Evolutionary conservation across 306 rosid genomes (phyloP), one percentile per base, ranked within the genome.

Genomic region (Carpinus viminea): DNA sequence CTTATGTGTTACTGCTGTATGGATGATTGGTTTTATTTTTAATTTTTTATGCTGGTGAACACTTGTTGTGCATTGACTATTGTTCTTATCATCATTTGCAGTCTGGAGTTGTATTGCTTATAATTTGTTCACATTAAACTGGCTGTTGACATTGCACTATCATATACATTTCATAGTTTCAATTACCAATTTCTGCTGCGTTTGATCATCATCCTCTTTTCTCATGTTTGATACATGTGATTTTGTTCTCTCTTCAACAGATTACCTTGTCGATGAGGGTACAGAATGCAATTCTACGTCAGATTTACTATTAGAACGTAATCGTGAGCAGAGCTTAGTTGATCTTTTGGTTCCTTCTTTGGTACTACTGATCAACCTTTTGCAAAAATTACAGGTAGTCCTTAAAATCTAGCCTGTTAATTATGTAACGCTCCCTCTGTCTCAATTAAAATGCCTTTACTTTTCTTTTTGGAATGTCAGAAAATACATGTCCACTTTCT

Each of bases 211-310:
- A 45, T 76, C 57, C 24, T 18, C 72, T 38, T 53, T 12, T 77
- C 68, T 24, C 50, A 73, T 76, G 45, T 76, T 75, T 70, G 54
- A 20, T 38, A 31, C 46, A 73, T 69, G 82, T 52, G 78, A n/a
- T 59, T 78, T 71, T 76, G 60, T 59, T 62, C 75, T 82, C 74
- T 76, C 80, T 83, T 76, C 78, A 79, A 85, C 90, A 95, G 99
- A 93, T 86, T 93, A 95, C 85, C 99, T 95, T 52, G 99, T 95
- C 61, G 99, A 95, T n/a, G 99, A 95, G 89, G 97, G 97, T 73
- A 89, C 97, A 21, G 98, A 95, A 74, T 90, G 97, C 92, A 95
- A 93, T 83, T 79, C 93, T 79, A 90, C 99, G 10, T 93, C 98
- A 81, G 99, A 95, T 85, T 85, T 95, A 76, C 89, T 93, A 12